phyloP scores from a whole-genome alignment of 176 grass and related monocot genomes.

The Aechmea fasciata region DNA sequence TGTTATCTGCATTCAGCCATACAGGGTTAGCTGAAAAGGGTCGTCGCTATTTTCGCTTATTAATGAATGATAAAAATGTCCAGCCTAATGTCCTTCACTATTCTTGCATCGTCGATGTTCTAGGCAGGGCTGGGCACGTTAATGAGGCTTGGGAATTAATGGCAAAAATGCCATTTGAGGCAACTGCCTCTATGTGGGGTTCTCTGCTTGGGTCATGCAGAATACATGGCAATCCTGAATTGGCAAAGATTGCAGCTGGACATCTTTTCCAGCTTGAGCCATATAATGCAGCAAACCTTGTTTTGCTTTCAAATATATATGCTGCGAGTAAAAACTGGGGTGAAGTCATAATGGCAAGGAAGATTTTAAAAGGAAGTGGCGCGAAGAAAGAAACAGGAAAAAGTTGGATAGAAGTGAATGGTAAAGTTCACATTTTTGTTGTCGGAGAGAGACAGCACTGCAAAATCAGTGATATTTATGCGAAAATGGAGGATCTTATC shows the following conservation, averaged over 20 bases:
- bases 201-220: slow-evolving; percentile 60
- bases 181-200: slow-evolving; percentile 34
- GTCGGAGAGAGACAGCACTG: slow-evolving; percentile 28
- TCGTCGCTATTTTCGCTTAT: slow-evolving; percentile 31
- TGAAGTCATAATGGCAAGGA: slow-evolving; percentile 39
- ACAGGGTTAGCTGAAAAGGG: slow-evolving; percentile 51
- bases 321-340: slow-evolving; percentile 46
- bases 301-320: slow-evolving; percentile 65
- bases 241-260: slow-evolving; percentile 44
- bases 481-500: slow-evolving; percentile 21
- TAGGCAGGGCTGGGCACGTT: slow-evolving; percentile 40
- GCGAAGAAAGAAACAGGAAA: slow-evolving; percentile 47
- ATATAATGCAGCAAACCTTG: slow-evolving; percentile 50
- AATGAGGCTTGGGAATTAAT: slow-evolving; percentile 52
- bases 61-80: slow-evolving; percentile 33
- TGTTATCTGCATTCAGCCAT: slow-evolving; percentile 45
- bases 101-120: slow-evolving; percentile 67
- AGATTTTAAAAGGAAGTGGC: slow-evolving; percentile 40
- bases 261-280: slow-evolving; percentile 66
- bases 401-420: slow-evolving; percentile 53
- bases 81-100: slow-evolving; percentile 61
- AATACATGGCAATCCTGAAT: slow-evolving; percentile 27
- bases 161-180: slow-evolving; percentile 24
- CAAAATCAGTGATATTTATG: slow-evolving; percentile 19
- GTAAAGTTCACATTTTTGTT: slow-evolving; percentile 29